These are phyloP conservation scores for Suillus variegatus DNA, from an alignment of 768 basidiomycete species.

Conservation along the genomic window DNA sequence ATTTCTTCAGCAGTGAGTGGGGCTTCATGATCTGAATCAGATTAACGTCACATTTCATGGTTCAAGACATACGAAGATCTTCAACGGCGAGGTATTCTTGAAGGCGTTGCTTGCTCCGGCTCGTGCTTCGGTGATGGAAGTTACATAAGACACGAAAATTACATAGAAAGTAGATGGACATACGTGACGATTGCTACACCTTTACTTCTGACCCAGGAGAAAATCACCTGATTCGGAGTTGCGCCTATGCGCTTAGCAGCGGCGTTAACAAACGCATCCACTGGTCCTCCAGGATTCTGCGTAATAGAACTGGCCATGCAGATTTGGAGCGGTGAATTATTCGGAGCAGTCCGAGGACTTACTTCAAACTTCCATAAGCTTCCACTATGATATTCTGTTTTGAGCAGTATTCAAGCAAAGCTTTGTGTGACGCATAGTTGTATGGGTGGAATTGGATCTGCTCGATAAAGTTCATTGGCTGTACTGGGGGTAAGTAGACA, in stretches of 20 bases:
- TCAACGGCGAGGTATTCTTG: conserved; percentile 67
- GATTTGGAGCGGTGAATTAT: conserved; percentile 14
- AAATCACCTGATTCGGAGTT: conserved; percentile 65
- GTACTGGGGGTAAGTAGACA: background rate
- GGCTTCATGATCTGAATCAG: conserved; percentile 33
- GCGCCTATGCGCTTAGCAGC: conserved; percentile 56
- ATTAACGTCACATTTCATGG: background rate
- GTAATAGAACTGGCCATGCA: conserved; percentile 55
- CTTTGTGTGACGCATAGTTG: conserved; percentile 60
- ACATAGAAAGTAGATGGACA: background rate
- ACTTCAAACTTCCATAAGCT: conserved; percentile 66
- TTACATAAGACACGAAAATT: conserved; percentile 3
- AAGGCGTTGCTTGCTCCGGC: conserved; percentile 58
- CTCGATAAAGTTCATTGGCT: background rate
- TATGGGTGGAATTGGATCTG: conserved; percentile 75
- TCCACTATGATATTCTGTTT: conserved; percentile 62
- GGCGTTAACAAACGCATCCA: conserved; percentile 54
- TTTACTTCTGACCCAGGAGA: conserved; percentile 70
- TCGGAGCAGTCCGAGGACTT: conserved; percentile 37
- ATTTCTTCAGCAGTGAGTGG: conserved; percentile 59
- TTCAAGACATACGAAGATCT: conserved; percentile 47
- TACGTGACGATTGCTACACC: conserved; percentile 70
- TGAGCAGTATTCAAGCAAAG: conserved; percentile 52
- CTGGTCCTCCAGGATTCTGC: conserved; percentile 58
- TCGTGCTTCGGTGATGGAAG: conserved; percentile 45